Evolutionary conservation across 495 filamentous ascomycete genomes (phyloP).

Genomic region (Margaritispora aquatica): DNA sequence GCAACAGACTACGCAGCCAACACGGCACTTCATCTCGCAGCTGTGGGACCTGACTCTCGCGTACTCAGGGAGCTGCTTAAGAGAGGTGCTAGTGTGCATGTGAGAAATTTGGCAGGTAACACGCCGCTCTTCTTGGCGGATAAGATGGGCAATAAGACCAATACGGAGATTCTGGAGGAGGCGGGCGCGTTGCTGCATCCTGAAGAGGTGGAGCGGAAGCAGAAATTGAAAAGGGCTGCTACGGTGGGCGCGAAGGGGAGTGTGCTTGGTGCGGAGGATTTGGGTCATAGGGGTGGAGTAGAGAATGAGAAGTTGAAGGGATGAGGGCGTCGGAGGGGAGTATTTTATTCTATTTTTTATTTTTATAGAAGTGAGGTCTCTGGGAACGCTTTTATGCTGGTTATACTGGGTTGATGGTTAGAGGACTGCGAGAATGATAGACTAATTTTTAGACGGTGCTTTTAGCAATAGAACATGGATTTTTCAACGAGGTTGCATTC

Average conservation of each 20-base stretch:
- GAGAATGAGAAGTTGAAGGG: too few relatives aligned
- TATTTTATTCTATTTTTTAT: too few relatives aligned
- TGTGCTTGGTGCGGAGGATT: not conserved
- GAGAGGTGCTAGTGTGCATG: slow-evolving; percentile 79
- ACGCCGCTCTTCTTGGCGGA: slow-evolving; percentile 79
- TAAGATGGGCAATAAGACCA: slow-evolving; percentile 42
- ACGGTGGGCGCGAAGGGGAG: not conserved
- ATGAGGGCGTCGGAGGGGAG: too few relatives aligned
- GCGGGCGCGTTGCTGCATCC: slow-evolving; percentile 66
- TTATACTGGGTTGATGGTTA: too few relatives aligned
- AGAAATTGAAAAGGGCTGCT: not conserved
- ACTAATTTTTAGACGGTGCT: too few relatives aligned
- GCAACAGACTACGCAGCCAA: slow-evolving; percentile 75
- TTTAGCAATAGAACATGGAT: too few relatives aligned
- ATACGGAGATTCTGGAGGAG: slow-evolving; percentile 59
- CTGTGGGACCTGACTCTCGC: slow-evolving; percentile 31
- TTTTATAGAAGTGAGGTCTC: too few relatives aligned
- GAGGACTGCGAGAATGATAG: too few relatives aligned
- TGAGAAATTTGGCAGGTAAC: slow-evolving; percentile 71
- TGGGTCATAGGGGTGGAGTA: not conserved
- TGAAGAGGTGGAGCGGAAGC: slow-evolving; percentile 41
- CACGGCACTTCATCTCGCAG: slow-evolving; percentile 65
- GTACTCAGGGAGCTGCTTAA: slow-evolving; percentile 68
- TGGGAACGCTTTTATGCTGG: too few relatives aligned
- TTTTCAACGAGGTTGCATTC: too few relatives aligned